These are phyloP conservation scores for Backusella liffmaniae DNA, from an alignment of 192 early-diverging fungal genomes.

Conservation along the genomic window DNA sequence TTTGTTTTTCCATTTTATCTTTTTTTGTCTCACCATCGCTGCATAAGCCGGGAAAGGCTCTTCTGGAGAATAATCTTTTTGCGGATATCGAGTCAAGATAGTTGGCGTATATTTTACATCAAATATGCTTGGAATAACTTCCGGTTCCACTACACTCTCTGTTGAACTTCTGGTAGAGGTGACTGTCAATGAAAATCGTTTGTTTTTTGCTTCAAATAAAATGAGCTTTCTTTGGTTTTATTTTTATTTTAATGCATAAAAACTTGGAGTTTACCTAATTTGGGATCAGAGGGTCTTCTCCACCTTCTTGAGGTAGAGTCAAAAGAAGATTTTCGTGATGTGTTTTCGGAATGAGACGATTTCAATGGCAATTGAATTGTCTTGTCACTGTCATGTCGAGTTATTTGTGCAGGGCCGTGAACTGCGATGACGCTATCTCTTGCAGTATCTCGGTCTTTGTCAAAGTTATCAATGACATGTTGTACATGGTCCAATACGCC, in stretches of 20 bases:
- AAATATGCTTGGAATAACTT: constrained; percentile 20
- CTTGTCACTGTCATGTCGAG: constrained; percentile 3
- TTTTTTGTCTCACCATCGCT: constrained; percentile 30
- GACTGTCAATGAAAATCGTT: not conserved
- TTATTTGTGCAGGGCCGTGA: not conserved
- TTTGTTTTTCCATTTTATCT: not conserved
- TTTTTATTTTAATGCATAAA: not conserved
- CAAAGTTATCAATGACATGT: constrained; percentile 33
- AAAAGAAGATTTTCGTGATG: not conserved
- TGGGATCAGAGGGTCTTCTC: constrained; percentile 9
- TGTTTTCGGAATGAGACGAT: not conserved
- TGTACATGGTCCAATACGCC: constrained; percentile 35
- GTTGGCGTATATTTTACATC: constrained; percentile 30
- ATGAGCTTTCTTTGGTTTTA: not conserved
- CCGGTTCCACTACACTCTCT: not conserved
- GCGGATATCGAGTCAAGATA: constrained; percentile 27
- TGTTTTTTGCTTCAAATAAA: not conserved
- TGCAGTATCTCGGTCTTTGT: constrained; percentile 35
- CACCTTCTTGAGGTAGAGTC: not conserved
- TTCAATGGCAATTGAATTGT: not conserved
- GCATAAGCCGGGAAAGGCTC: constrained; percentile 32
- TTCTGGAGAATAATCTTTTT: constrained; percentile 14
- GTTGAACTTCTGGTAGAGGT: not conserved
- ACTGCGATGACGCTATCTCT: constrained; percentile 35
- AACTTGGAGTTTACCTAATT: constrained; percentile 1